These are phyloP conservation scores for Talaromyces trachyspermus DNA, from an alignment of 495 filamentous ascomycete species.

Conservation along the genomic window DNA sequence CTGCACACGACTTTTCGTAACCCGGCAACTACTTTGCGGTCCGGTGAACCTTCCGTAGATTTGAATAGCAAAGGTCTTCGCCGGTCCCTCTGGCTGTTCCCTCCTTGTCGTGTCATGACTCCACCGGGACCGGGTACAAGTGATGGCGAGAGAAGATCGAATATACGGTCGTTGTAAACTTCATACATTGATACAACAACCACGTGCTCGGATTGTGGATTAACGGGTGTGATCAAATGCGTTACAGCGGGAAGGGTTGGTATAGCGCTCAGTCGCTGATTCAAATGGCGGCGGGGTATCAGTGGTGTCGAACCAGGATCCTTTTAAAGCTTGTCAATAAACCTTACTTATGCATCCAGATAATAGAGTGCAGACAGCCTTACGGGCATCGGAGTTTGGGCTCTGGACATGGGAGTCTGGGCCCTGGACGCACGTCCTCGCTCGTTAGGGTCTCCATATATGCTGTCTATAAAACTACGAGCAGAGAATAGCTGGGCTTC, in stretches of 20 bases:
- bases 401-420: slow-evolving; percentile 64
- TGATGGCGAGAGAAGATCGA: slow-evolving; percentile 69
- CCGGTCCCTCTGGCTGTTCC: slow-evolving; percentile 54
- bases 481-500: slow-evolving; percentile 79
- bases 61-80: slow-evolving; percentile 81
- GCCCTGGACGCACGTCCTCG: slow-evolving; percentile 61
- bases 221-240: slow-evolving; percentile 57
- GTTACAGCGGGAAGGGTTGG: slow-evolving; percentile 70
- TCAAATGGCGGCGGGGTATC: slow-evolving; percentile 50
- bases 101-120: slow-evolving; percentile 30
- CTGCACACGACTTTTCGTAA: slow-evolving; percentile 83
- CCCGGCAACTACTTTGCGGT: slow-evolving; percentile 86
- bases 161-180: slow-evolving; percentile 97
- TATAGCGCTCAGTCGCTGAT: slow-evolving; percentile 54
- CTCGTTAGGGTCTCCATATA: slow-evolving; percentile 61
- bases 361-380: slow-evolving; percentile 11
- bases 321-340: slow-evolving; percentile 28
- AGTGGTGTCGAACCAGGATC: slow-evolving; percentile 42
- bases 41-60: slow-evolving; percentile 70
- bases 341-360: slow-evolving; percentile 15
- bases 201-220: slow-evolving; percentile 73
- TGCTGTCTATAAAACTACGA: slow-evolving; percentile 67
- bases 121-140: slow-evolving; percentile 32
- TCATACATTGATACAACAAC: slow-evolving; percentile 97
- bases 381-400: slow-evolving; percentile 40